These are phyloP conservation scores for Diaporthe australafricana DNA, from an alignment of 2,329 filamentous ascomycete species.

Conservation along the genomic window DNA sequence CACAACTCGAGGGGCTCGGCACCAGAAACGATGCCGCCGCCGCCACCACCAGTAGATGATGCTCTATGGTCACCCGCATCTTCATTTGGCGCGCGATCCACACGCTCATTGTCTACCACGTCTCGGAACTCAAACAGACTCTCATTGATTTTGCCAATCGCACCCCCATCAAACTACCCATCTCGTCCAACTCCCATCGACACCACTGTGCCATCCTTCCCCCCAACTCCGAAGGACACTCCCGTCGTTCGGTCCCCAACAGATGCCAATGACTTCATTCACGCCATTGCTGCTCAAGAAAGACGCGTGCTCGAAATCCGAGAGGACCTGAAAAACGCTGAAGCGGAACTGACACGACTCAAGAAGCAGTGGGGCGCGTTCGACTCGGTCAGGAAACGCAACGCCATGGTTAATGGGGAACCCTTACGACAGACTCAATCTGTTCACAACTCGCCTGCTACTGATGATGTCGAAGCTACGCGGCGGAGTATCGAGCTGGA, in stretches of 20 bases:
- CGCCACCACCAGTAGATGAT: conserved; percentile 49
- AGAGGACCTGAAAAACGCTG: conserved; percentile 88
- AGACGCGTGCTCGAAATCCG: conserved; percentile 88
- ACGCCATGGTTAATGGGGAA: conserved; percentile 73
- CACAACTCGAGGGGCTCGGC: conserved; percentile 42
- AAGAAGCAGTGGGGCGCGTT: conserved; percentile 87
- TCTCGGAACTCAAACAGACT: conserved; percentile 68
- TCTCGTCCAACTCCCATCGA: conserved; percentile 64
- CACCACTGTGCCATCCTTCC: conserved; percentile 54
- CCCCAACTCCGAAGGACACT: conserved; percentile 63
- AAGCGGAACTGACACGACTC: conserved; percentile 78
- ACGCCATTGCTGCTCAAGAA: conserved; percentile 92
- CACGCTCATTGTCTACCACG: conserved; percentile 64
- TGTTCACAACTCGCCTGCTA: conserved; percentile 36
- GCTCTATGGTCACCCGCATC: conserved; percentile 46
- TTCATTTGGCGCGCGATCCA: conserved; percentile 55
- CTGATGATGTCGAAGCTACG: conserved; percentile 49
- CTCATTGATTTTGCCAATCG: conserved; percentile 72
- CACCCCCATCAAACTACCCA: conserved; percentile 62
- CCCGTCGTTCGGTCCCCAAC: conserved; percentile 57
- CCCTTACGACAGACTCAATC: conserved; percentile 60
- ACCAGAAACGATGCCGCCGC: conserved; percentile 51
- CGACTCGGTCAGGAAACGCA: conserved; percentile 81
- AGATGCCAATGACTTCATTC: conserved; percentile 79
- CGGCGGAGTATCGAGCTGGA: conserved; percentile 73